These are phyloP conservation scores for Sanghuangporus baumii DNA, from an alignment of 1,284 basidiomycete genomes.

Conservation along the genomic window DNA sequence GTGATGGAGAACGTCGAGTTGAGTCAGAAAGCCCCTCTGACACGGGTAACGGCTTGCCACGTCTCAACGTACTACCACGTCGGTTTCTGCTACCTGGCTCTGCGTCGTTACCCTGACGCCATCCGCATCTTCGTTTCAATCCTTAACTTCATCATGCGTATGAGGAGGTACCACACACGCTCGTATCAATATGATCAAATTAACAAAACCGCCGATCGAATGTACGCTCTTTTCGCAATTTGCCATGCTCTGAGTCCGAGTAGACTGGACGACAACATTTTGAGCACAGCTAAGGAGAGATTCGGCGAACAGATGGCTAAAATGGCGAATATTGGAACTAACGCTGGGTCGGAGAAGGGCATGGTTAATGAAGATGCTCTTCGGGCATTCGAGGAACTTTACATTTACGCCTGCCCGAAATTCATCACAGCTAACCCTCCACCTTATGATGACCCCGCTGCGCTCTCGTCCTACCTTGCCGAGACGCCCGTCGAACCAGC, in stretches of 20 bases:
- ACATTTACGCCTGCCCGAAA: constrained; percentile 91
- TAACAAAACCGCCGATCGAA: constrained; percentile 94
- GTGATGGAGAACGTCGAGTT: constrained; percentile 93
- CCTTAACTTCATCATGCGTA: constrained; percentile 89
- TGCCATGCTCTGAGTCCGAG: constrained; percentile 90
- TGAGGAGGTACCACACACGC: constrained; percentile 92
- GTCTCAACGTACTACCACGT: constrained; percentile 95
- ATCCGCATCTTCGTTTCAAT: constrained; percentile 91
- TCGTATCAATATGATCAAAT: constrained; percentile 98
- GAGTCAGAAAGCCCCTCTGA: constrained; percentile 82
- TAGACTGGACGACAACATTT: constrained; percentile 90
- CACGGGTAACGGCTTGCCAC: constrained; percentile 90
- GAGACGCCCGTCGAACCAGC: constrained; percentile 63
- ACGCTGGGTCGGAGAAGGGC: constrained; percentile 34
- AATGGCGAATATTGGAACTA: constrained; percentile 53
- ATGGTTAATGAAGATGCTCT: constrained; percentile 65
- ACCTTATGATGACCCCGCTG: constrained; percentile 79
- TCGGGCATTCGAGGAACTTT: constrained; percentile 89
- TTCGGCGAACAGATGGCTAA: constrained; percentile 88
- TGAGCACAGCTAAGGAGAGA: constrained; percentile 88
- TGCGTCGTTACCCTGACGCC: constrained; percentile 91
- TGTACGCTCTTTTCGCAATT: constrained; percentile 94
- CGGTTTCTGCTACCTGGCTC: constrained; percentile 94
- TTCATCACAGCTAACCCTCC: constrained; percentile 95
- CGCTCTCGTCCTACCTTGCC: constrained; percentile 51